Evolutionary conservation across 2,329 filamentous ascomycete species (phyloP).

Genomic region (Trichoderma aggressivum): DNA sequence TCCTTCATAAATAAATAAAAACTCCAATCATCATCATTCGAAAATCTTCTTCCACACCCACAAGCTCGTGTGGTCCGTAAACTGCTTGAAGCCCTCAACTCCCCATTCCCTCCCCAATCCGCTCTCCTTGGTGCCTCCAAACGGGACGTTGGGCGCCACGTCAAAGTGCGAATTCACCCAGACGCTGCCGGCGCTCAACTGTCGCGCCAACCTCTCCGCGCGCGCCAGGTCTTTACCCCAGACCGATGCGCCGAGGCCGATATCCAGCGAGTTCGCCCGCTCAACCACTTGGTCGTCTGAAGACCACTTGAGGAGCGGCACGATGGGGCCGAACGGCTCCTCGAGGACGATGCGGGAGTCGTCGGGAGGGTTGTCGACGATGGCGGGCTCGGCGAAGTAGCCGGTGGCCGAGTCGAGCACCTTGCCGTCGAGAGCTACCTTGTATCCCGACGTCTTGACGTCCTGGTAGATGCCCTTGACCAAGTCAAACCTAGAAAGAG

Average conservation of each 20-base stretch:
- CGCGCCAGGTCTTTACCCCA: constrained; percentile 53
- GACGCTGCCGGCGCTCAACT: constrained; percentile 58
- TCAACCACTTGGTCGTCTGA: constrained; percentile 33
- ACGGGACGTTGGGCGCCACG: constrained; percentile 37
- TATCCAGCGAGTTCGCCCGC: constrained; percentile 44
- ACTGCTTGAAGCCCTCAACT: constrained; percentile 35
- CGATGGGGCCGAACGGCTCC: constrained; percentile 63
- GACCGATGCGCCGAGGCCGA: constrained; percentile 54
- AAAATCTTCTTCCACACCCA: constrained; percentile 28
- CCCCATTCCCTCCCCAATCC: constrained; percentile 49
- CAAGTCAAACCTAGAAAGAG: not conserved
- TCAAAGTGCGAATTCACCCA: constrained; percentile 50
- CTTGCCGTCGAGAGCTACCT: constrained; percentile 28
- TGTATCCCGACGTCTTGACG: constrained; percentile 35
- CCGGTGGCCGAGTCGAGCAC: constrained; percentile 21
- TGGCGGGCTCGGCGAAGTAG: constrained; percentile 30
- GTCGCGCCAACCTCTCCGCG: constrained; percentile 45
- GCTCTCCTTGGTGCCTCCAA: constrained; percentile 51
- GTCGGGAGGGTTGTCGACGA: constrained; percentile 29
- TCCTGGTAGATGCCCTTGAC: constrained; percentile 30
- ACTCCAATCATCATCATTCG: constrained; percentile 7
- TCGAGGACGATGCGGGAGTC: constrained; percentile 50
- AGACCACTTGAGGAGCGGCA: constrained; percentile 48
- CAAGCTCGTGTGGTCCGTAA: constrained; percentile 29
- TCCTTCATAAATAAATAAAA: too few species aligned